These are phyloP conservation scores for Harringtonia aguacate DNA, from an alignment of 2,329 filamentous ascomycete genomes.

Conservation along the genomic window DNA sequence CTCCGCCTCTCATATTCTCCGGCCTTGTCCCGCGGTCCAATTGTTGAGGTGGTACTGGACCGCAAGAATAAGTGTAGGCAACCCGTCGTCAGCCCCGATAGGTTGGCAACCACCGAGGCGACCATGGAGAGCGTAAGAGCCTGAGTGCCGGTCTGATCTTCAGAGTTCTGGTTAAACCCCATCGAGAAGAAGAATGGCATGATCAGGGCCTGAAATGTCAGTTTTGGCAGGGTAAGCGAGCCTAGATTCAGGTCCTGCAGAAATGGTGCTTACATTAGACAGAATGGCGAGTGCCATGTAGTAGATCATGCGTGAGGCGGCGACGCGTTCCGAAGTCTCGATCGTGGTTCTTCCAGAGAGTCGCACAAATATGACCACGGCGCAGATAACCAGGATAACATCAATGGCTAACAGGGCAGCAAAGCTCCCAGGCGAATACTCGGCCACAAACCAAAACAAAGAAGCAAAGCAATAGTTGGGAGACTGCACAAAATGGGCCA, in stretches of 20 bases:
- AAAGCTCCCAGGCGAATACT: conserved; percentile 48
- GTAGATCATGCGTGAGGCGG: conserved; percentile 60
- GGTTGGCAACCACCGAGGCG: conserved; percentile 53
- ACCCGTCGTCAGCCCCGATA: conserved; percentile 54
- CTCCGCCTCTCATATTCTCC: conserved; percentile 35
- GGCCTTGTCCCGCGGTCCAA: conserved; percentile 34
- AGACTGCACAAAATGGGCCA: conserved; percentile 43
- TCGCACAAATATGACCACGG: conserved; percentile 44
- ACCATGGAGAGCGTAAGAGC: conserved; percentile 47
- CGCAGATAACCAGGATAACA: conserved; percentile 37
- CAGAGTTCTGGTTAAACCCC: conserved; percentile 26
- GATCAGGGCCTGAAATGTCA: conserved; percentile 39
- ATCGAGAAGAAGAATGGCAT: conserved; percentile 54
- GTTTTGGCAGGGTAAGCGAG: no score
- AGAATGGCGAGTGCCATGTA: conserved; percentile 48
- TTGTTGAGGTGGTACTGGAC: conserved; percentile 47
- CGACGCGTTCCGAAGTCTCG: conserved; percentile 47
- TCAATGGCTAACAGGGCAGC: conserved; percentile 39
- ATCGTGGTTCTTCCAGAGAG: conserved; percentile 43
- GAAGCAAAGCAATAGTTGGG: conserved; percentile 55
- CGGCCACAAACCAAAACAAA: conserved; percentile 55
- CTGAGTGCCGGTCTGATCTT: conserved; percentile 18
- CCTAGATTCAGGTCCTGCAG: no score
- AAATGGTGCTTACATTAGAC: conserved; percentile 38
- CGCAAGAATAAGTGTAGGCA: conserved; percentile 58